These are phyloP conservation scores for Penicillium nucicola DNA, from an alignment of 495 filamentous ascomycete genomes.

Conservation along the genomic window DNA sequence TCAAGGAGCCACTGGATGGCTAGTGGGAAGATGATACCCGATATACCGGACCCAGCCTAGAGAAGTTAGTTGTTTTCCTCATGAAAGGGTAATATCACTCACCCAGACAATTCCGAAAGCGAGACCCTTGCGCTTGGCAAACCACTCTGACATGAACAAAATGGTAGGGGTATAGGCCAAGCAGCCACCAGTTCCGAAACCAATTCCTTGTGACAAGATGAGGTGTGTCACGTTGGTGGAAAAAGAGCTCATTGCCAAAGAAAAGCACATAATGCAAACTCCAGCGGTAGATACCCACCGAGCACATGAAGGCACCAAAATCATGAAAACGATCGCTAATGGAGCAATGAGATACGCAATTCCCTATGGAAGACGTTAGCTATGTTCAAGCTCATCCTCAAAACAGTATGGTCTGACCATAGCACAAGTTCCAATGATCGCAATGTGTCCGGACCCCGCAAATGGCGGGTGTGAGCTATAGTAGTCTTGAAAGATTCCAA, in stretches of 20 bases:
- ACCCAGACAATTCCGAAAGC: constrained; percentile 49
- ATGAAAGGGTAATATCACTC: background rate
- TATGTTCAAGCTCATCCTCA: background rate
- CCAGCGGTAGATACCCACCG: constrained; percentile 36
- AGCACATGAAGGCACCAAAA: constrained; percentile 22
- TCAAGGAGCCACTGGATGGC: constrained; percentile 46
- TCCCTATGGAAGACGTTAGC: constrained; percentile 17
- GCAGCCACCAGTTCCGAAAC: constrained; percentile 44
- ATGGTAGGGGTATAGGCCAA: constrained; percentile 45
- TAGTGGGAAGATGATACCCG: constrained; percentile 44
- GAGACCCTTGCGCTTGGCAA: constrained; percentile 41
- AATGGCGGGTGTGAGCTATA: constrained; percentile 49
- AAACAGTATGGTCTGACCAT: constrained; percentile 23
- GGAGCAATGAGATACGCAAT: constrained; percentile 49
- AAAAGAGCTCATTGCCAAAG: constrained; percentile 44
- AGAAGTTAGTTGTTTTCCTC: background rate
- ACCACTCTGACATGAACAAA: constrained; percentile 53
- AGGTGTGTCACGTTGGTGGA: constrained; percentile 40
- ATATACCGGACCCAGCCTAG: constrained; percentile 36
- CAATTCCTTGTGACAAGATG: constrained; percentile 46
- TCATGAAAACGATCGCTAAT: constrained; percentile 33
- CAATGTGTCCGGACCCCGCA: constrained; percentile 32
- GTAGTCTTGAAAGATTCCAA: constrained; percentile 58
- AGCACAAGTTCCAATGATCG: constrained; percentile 46
- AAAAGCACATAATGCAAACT: constrained; percentile 35